Evolutionary conservation across 2,329 filamentous ascomycete genomes (phyloP).

Genomic region (Curvularia sp.): DNA sequence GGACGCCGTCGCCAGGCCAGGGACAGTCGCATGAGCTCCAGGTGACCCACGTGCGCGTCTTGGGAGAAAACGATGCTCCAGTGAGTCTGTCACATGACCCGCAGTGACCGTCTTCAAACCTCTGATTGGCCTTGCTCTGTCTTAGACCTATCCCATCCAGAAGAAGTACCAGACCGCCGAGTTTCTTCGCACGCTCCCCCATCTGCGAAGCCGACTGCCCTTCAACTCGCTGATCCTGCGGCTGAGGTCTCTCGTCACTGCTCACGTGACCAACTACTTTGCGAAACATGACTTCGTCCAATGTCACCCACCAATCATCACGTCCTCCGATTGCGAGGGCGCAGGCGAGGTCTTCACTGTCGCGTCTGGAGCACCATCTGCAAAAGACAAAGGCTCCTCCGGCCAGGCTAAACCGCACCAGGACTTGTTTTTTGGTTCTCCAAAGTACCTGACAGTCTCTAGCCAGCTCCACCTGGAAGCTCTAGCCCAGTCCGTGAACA

Average conservation of each 20-base stretch:
- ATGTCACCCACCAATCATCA: constrained; percentile 91
- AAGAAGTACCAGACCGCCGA: constrained; percentile 95
- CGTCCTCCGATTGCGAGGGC: constrained; percentile 95
- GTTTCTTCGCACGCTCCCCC: constrained; percentile 85
- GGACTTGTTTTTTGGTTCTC: constrained; percentile 75
- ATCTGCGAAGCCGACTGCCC: constrained; percentile 82
- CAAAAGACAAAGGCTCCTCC: constrained; percentile 18
- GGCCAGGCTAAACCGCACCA: constrained; percentile 38
- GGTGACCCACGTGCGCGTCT: constrained; percentile 70
- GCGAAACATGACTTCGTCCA: constrained; percentile 74
- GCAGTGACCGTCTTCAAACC: constrained; percentile 5
- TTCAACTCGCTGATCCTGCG: constrained; percentile 81
- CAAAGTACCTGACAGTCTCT: constrained; percentile 97
- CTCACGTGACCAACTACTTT: constrained; percentile 78
- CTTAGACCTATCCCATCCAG: constrained; percentile 86
- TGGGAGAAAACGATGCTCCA: constrained; percentile 80
- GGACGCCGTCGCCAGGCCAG: constrained; percentile 73
- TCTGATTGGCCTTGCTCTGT: constrained; percentile 29
- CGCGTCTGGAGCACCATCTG: constrained; percentile 37
- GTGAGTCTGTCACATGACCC: constrained; percentile 60
- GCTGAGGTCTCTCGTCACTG: constrained; percentile 80
- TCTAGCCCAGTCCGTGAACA: constrained; percentile 83
- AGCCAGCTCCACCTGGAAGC: constrained; percentile 94
- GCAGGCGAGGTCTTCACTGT: constrained; percentile 92
- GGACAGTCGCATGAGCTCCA: constrained; percentile 82